Evolutionary conservation across 2,329 filamentous ascomycete genomes (phyloP), one percentile per base, ranked within the genome.

Genomic region (Lasiodiplodia sp.): DNA sequence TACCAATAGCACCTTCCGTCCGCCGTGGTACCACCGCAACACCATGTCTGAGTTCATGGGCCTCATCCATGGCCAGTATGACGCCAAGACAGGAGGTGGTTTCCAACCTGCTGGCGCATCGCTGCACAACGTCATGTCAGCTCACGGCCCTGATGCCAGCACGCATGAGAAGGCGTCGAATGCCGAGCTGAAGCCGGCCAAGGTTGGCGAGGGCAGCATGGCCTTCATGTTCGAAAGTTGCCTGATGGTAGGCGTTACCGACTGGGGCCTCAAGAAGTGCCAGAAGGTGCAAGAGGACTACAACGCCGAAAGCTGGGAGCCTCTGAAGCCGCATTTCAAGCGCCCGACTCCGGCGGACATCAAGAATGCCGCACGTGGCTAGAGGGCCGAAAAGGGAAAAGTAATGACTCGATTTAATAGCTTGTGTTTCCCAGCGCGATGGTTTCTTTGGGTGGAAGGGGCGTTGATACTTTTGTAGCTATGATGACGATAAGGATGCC

Each of bases 241-340:
- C 67, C 75, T 91, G 67, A 91, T 92, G 88, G 85, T 92, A 2
- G 90, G 89, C 1, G 89, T 92, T 34, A 91, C 90, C 1, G 87
- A 91, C 69, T 92, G 90, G 89, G 90, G 89, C 1, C 78, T 92
- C 70, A 90, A 88, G 78, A 87, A 87, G 70, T 95, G 89, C 76
- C 80, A 85, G 74, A 92, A 92, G 79, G 86, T 92, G 51, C 90
- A 92, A 81, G 84, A 88, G 72, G 87, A 87, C 68, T 96, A 96
- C 75, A 94, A 89, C 76, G 88, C 89, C 68, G 91, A 96, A 82
- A 94, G 92, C 77, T 97, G 93, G 93, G 89, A 82, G 73, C 78
- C 80, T 16, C 71, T 86, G 72, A 83, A 83, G 74, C 76, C 82
- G 69, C 81, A 81, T 67, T 86, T 85, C n/a, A 68, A 63, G 57